These are phyloP conservation scores for Trametes hirsuta DNA, from an alignment of 1,284 basidiomycete species.

Conservation along the genomic window DNA sequence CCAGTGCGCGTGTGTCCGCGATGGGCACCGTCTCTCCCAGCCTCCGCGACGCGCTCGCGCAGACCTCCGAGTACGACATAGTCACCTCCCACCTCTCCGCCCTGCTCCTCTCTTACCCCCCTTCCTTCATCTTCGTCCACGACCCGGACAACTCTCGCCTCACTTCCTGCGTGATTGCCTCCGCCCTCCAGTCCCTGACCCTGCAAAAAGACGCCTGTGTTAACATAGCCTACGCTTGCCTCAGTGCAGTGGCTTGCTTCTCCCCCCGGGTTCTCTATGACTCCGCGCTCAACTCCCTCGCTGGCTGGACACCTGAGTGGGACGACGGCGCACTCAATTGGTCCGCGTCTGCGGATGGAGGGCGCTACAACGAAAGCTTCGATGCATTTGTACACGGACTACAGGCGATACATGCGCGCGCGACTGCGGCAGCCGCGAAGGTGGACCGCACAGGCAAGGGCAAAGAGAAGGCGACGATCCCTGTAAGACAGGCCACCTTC, in stretches of 20 bases:
- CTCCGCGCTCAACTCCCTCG: slow-evolving; percentile 62
- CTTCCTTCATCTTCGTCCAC: slow-evolving; percentile 73
- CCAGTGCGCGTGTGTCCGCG: neutral
- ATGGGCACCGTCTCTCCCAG: slow-evolving; percentile 14
- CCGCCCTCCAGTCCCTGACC: slow-evolving; percentile 38
- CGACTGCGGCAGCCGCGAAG: slow-evolving; percentile 15
- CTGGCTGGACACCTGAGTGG: slow-evolving; percentile 58
- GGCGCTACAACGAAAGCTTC: slow-evolving; percentile 60
- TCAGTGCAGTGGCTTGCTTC: slow-evolving; percentile 72
- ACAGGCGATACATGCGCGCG: slow-evolving; percentile 36
- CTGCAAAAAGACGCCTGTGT: slow-evolving; percentile 16
- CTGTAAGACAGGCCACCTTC: slow-evolving; percentile 28
- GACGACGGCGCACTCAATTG: slow-evolving; percentile 64
- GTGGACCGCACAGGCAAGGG: slow-evolving; percentile 36
- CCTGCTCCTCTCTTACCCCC: slow-evolving; percentile 55
- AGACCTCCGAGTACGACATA: slow-evolving; percentile 36
- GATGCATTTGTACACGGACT: slow-evolving; percentile 74
- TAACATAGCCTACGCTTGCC: slow-evolving; percentile 42
- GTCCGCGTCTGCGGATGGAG: slow-evolving; percentile 36
- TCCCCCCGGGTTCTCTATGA: slow-evolving; percentile 70
- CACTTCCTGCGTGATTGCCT: slow-evolving; percentile 46
- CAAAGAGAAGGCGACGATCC: slow-evolving; percentile 37
- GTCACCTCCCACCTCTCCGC: slow-evolving; percentile 44
- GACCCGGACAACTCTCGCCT: slow-evolving; percentile 58
- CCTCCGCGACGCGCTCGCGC: slow-evolving; percentile 9